Conservation (phyloP, 495 filamentous ascomycete genomes). For the Penicillium angulare region DNA sequence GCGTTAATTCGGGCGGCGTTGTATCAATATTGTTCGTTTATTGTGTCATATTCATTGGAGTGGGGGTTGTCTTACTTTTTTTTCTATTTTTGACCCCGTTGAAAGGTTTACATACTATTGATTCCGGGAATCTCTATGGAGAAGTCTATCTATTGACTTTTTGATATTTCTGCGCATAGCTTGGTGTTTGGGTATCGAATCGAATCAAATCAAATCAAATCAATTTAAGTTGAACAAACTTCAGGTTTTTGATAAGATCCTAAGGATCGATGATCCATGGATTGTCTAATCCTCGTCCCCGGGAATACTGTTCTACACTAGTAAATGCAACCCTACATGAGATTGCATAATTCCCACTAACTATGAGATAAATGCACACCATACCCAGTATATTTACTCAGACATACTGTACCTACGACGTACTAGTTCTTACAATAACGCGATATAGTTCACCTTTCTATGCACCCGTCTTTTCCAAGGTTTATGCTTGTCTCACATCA, state of each 20-base stretch:
- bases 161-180: conserved; percentile 19
- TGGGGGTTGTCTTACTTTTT: not conserved
- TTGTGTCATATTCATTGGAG: not conserved
- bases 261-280: too few species aligned
- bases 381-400: too few species aligned
- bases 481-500: conserved; percentile 1
- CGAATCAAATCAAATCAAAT: too few species aligned
- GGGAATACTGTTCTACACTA: too few species aligned
- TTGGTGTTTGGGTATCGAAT: conserved; percentile 21
- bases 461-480: too few species aligned
- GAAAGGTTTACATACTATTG: not conserved
- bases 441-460: too few species aligned
- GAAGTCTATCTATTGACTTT: not conserved
- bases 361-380: not conserved
- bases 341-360: not conserved
- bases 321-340: not conserved
- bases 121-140: not conserved
- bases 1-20: not conserved
- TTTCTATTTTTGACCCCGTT: not conserved
- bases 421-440: too few species aligned
- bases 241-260: too few species aligned
- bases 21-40: not conserved
- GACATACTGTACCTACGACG: too few species aligned
- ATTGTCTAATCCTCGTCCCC: too few species aligned
- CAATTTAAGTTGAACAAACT: too few species aligned